A percentile compares a stretch with the other conserved stretches of the same genome.
phyloP scores from a whole-genome alignment of 805 yeast species.

The Isabelozyma rhagii region DNA sequence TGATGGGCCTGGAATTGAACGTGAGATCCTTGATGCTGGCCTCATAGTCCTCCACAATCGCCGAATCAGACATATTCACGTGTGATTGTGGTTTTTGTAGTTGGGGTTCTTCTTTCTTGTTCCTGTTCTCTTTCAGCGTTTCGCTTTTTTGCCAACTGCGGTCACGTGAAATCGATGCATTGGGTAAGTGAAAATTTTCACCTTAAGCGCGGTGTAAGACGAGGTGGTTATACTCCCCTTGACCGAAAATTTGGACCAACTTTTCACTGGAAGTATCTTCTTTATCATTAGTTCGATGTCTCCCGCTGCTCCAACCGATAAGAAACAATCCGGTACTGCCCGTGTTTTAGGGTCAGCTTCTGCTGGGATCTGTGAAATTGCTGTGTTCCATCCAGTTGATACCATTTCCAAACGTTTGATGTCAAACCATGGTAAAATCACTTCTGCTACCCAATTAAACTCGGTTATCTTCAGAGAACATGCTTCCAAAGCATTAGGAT shows the following conservation, averaged over 20 bases:
- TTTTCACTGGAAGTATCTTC: neutral
- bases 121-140: neutral
- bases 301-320: constrained; percentile 48
- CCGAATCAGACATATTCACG: neutral
- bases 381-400: constrained; percentile 97
- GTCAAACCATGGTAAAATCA: constrained; percentile 73
- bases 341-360: constrained; percentile 96
- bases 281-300: constrained; percentile 20
- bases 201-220: constrained; percentile 1
- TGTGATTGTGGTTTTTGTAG: neutral
- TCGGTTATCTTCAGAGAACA: constrained; percentile 81
- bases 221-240: neutral
- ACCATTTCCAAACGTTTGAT: constrained; percentile 94
- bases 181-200: constrained; percentile 1
- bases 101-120: neutral
- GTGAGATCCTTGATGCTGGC: constrained; percentile 73
- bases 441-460: constrained; percentile 67
- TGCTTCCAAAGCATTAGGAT: constrained; percentile 66
- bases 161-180: neutral
- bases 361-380: constrained; percentile 96
- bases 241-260: too few species aligned
- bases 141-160: neutral
- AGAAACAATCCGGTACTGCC: constrained; percentile 84
- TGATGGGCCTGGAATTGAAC: constrained; percentile 86
- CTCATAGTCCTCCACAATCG: constrained; percentile 53